A percentile compares a stretch with the other conserved stretches of the same genome.
These are phyloP conservation scores for Pyrenopolyporus hunteri DNA, from an alignment of 495 filamentous ascomycete species.

Conservation along the genomic window DNA sequence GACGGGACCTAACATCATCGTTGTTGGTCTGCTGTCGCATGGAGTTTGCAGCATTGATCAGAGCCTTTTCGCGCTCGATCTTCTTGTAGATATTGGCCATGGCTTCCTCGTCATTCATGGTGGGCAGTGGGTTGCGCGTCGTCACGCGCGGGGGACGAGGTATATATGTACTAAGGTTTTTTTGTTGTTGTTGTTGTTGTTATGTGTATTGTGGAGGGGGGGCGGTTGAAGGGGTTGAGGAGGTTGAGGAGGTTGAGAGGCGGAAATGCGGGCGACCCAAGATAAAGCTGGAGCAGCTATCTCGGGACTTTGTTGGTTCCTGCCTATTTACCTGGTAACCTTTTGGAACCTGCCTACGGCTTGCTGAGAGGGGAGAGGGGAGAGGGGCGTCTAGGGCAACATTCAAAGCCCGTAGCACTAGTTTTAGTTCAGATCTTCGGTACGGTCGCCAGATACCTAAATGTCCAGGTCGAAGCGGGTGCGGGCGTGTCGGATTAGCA, in stretches of 20 bases:
- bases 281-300: slow-evolving; percentile 27
- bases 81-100: slow-evolving; percentile 90
- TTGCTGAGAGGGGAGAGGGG: not conserved
- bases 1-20: slow-evolving; percentile 80
- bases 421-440: slow-evolving; percentile 13
- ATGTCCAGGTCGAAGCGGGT: slow-evolving; percentile 4
- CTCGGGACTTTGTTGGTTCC: slow-evolving; percentile 2
- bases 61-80: slow-evolving; percentile 96
- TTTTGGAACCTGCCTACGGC: not conserved
- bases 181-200: slow-evolving; percentile 18
- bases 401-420: slow-evolving; percentile 10
- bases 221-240: slow-evolving; percentile 4
- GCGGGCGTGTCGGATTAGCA: not conserved
- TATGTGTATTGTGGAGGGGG: slow-evolving; percentile 15
- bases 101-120: slow-evolving; percentile 78
- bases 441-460: slow-evolving; percentile 8
- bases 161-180: not conserved
- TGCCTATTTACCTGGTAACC: not conserved
- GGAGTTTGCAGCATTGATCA: slow-evolving; percentile 90
- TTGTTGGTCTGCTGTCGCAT: slow-evolving; percentile 97
- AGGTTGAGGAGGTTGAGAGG: slow-evolving; percentile 3
- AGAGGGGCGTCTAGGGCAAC: not conserved
- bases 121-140: slow-evolving; percentile 46
- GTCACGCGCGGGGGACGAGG: slow-evolving; percentile 46
- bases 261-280: slow-evolving; percentile 27